Evolutionary conservation across 805 yeast genomes (phyloP).

Genomic region (Metschnikowia drakensbergensis): DNA sequence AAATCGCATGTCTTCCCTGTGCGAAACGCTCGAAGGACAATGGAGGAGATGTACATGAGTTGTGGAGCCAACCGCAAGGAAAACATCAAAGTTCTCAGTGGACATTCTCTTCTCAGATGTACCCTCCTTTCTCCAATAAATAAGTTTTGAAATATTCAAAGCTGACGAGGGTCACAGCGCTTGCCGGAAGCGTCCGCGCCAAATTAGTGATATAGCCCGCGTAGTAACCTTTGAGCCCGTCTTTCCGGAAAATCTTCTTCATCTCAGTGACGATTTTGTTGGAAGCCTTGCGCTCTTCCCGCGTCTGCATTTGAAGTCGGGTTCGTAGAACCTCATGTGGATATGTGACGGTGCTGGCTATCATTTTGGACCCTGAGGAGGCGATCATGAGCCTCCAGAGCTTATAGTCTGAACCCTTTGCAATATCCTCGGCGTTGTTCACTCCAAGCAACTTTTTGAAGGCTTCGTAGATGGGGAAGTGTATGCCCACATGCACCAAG

Average conservation of each 20-base stretch:
- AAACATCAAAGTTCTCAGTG: constrained; percentile 31
- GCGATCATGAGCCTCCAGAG: constrained; percentile 46
- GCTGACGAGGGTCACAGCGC: constrained; percentile 91
- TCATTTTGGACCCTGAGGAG: constrained; percentile 78
- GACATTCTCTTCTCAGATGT: constrained; percentile 5
- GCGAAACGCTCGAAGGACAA: constrained; percentile 51
- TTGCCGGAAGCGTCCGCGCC: constrained; percentile 88
- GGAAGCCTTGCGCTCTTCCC: constrained; percentile 21
- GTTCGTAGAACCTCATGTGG: constrained; percentile 96
- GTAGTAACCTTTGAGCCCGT: constrained; percentile 81
- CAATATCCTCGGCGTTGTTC: constrained; percentile 11
- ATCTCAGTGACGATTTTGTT: constrained; percentile 30
- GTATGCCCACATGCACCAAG: constrained; percentile 88
- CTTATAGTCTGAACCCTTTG: constrained; percentile 10
- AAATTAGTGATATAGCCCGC: constrained; percentile 85
- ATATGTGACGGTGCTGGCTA: constrained; percentile 83
- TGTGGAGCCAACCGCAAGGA: constrained; percentile 57
- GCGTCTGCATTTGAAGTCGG: constrained; percentile 68
- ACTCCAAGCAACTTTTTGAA: constrained; percentile 45
- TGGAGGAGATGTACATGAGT: constrained; percentile 36
- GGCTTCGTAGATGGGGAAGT: constrained; percentile 89
- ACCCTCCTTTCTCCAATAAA: constrained; percentile 36
- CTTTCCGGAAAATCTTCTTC: constrained; percentile 48
- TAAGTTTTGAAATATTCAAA: constrained; percentile 75
- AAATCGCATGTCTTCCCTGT: constrained; percentile 37